Conservation (phyloP, 768 basidiomycete species). For the Fomitopsis pulvina region DNA sequence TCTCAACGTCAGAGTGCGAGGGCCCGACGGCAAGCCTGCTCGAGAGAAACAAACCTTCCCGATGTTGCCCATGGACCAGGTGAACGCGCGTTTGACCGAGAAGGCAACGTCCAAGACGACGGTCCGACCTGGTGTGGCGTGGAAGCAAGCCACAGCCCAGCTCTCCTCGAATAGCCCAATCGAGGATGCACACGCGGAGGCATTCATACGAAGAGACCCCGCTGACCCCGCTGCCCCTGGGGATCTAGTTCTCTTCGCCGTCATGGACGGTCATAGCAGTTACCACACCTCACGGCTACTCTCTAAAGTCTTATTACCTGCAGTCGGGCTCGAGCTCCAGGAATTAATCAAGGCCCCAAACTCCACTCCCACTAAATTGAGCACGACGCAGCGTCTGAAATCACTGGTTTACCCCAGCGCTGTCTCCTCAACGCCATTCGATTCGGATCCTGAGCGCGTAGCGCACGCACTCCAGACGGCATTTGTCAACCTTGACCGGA, state of each 20-base stretch:
- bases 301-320: constrained; percentile 77
- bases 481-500: constrained; percentile 78
- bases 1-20: constrained; percentile 45
- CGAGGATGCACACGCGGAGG: constrained; percentile 79
- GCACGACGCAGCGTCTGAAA: constrained; percentile 30
- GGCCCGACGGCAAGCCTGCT: constrained; percentile 53
- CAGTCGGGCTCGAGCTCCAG: constrained; percentile 67
- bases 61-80: constrained; percentile 45
- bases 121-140: constrained; percentile 44
- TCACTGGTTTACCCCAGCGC: constrained; percentile 31
- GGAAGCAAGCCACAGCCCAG: constrained; percentile 75
- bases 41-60: constrained; percentile 48
- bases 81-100: constrained; percentile 54
- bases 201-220: constrained; percentile 57
- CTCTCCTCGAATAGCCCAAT: constrained; percentile 86
- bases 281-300: constrained; percentile 79
- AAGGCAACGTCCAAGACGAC: constrained; percentile 41
- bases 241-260: constrained; percentile 77
- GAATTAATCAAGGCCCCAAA: background rate
- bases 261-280: constrained; percentile 91
- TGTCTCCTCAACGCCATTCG: constrained; percentile 25
- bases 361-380: background rate
- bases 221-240: constrained; percentile 55
- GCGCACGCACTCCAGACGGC: constrained; percentile 67
- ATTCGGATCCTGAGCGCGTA: constrained; percentile 46